phyloP scores from a whole-genome alignment of 345 rosid species.

The Eucalyptus polyanthemos region DNA sequence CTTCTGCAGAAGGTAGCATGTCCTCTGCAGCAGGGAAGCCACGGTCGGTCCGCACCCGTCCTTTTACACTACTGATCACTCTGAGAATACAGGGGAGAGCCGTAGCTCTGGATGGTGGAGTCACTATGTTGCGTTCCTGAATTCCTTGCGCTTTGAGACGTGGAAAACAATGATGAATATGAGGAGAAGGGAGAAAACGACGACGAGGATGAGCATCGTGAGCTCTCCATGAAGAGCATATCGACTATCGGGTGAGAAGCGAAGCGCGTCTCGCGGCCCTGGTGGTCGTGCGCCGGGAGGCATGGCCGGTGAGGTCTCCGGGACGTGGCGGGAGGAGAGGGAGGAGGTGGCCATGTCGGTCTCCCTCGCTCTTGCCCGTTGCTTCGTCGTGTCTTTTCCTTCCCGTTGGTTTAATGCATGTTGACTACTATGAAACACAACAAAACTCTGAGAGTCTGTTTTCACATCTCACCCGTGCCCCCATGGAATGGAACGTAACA shows the following conservation, averaged over 20 bases:
- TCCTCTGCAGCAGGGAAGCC: background rate
- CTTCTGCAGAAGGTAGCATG: background rate
- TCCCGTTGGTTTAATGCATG: background rate
- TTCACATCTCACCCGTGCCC: background rate
- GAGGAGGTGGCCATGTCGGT: background rate
- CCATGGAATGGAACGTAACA: background rate
- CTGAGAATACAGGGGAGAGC: background rate
- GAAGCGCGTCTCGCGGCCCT: background rate
- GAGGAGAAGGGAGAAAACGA: conserved; percentile 23
- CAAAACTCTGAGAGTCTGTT: background rate
- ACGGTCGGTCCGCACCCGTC: background rate
- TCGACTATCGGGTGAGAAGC: conserved; percentile 11
- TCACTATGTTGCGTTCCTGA: background rate
- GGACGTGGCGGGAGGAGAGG: background rate
- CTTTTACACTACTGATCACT: background rate
- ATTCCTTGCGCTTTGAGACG: conserved; percentile 6
- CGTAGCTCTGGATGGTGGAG: background rate
- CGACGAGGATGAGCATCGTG: conserved; percentile 8
- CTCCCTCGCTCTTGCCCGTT: background rate
- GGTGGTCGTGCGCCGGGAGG: background rate
- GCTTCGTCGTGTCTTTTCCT: background rate
- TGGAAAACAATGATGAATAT: conserved; percentile 18
- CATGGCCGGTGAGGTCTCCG: background rate
- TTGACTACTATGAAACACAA: background rate
- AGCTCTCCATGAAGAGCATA: conserved; percentile 41